Conservation (phyloP, 1,139 yeast genomes). For the Geotrichum candidum region DNA sequence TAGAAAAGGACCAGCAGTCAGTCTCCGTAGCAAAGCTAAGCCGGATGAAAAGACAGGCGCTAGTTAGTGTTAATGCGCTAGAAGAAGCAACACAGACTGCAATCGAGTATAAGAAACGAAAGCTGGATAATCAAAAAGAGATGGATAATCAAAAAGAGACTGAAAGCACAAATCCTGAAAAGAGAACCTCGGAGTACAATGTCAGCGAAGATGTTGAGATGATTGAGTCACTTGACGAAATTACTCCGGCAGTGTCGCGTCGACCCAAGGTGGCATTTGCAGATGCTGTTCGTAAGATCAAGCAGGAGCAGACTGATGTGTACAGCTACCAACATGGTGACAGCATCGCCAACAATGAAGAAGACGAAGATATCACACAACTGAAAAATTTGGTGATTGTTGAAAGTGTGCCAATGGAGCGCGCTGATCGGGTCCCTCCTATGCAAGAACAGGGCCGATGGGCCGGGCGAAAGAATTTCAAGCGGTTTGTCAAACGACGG, state of each 20-base stretch:
- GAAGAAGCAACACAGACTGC: constrained; percentile 10
- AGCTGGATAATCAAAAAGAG: not conserved
- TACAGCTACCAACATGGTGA: not conserved
- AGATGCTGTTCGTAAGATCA: constrained; percentile 9
- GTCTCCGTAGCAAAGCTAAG: not conserved
- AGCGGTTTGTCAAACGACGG: not conserved
- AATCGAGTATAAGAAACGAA: constrained; percentile 7
- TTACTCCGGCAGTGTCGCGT: not conserved
- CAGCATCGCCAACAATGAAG: not conserved
- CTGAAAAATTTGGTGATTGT: constrained; percentile 11
- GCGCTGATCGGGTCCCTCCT: not conserved
- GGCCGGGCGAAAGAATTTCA: constrained; percentile 14
- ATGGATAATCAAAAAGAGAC: too few relatives aligned
- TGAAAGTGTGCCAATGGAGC: not conserved
- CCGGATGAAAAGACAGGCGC: not conserved
- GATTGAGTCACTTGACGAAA: not conserved
- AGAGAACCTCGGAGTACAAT: not conserved
- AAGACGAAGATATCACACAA: not conserved
- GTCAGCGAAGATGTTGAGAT: not conserved
- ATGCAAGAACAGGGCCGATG: not conserved
- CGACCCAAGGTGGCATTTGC: constrained; percentile 5
- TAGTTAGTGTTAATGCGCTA: not conserved
- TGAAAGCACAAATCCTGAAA: not conserved
- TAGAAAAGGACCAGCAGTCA: not conserved
- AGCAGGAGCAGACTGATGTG: constrained; percentile 6